Base-by-base conservation (phyloP, 352 stramenopile genomes). In the Achlya hypogyna region DNA sequence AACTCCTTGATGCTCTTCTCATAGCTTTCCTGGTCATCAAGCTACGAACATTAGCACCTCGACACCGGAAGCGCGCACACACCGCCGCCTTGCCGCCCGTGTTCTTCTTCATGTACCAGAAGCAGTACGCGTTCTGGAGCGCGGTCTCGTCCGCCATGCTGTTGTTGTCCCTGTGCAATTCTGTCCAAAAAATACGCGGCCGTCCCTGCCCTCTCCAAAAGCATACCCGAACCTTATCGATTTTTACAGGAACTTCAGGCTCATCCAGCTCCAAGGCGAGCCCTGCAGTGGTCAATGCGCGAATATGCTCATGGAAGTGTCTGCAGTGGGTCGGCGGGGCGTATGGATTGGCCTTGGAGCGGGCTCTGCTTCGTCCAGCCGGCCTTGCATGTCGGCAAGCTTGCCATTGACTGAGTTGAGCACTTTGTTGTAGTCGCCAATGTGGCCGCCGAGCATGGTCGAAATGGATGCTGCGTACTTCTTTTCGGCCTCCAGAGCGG, bases 1-100 rank as follows among this genome's bases (percentile, higher is more conserved):
- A 97, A 75, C 42, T 89, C 86, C 75, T 98, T 98, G 71, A 97
- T 97, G 64, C 88, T 96, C 66, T 96, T 96, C 69, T 97, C 88
- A 63, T 98, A 97, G 70, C 89, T 96, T 64, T 97, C 86, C 75
- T 92, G 69, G 25, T 69, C 35, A 51, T 62, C 52, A 14, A 65
- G 32, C 63, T 69, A 49, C 16, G 18, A 58, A 38, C 58, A 42
- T 9, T 53, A 71, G 40, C 14, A 62, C 35, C 54, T 42, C 5
- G 31, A 35, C 28, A 34, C 47, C 63, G 52, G 29, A 56, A 45
- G 27, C 22, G 34, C n/a, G 22, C 43, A 68, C 60, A 49, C 72
- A 79, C 85, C 58, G 81, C 76, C 23, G 74, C 74, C 67, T 91
- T 91, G 74, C 86, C 86, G 42, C 82, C 84, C 12, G 82, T 85